These are phyloP conservation scores for Onygena corvina DNA, from an alignment of 2,329 filamentous ascomycete genomes.

Conservation along the genomic window DNA sequence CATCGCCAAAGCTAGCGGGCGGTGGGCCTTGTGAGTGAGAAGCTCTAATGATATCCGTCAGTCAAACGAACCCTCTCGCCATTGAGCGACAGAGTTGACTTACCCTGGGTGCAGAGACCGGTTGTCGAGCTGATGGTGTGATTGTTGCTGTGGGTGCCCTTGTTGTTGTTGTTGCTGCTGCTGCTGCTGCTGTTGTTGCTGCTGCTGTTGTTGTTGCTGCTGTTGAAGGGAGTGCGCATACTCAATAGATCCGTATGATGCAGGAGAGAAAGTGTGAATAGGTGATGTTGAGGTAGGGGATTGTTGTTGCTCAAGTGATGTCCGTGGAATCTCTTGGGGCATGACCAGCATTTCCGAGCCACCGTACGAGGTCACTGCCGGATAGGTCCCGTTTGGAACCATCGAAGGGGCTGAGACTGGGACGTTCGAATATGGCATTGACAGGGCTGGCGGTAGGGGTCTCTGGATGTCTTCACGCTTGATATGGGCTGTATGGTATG, in stretches of 20 bases:
- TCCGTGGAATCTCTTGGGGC: slow-evolving; percentile 66
- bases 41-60: neutral
- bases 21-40: slow-evolving; percentile 41
- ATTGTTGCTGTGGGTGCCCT: slow-evolving; percentile 32
- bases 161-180: slow-evolving; percentile 28
- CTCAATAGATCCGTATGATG: slow-evolving; percentile 65
- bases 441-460: slow-evolving; percentile 42
- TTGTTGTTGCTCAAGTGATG: slow-evolving; percentile 58
- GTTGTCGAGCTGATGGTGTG: slow-evolving; percentile 31
- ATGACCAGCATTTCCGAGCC: slow-evolving; percentile 55
- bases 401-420: slow-evolving; percentile 62
- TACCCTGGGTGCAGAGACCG: slow-evolving; percentile 76
- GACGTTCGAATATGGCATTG: slow-evolving; percentile 60
- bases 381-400: slow-evolving; percentile 55
- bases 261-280: slow-evolving; percentile 51
- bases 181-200: slow-evolving; percentile 28
- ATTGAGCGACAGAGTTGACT: slow-evolving; percentile 34
- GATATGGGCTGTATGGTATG: slow-evolving; percentile 48
- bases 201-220: slow-evolving; percentile 39
- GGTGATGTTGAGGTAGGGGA: slow-evolving; percentile 58
- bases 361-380: slow-evolving; percentile 49
- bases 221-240: slow-evolving; percentile 53
- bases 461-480: slow-evolving; percentile 42
- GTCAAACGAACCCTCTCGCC: neutral
- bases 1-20: slow-evolving; percentile 52